Percentiles rank a stretch among this genome's conserved stretches.
Evolutionary conservation across 139 green algal genomes (phyloP).

Genomic region (Zygnema cylindricum): DNA sequence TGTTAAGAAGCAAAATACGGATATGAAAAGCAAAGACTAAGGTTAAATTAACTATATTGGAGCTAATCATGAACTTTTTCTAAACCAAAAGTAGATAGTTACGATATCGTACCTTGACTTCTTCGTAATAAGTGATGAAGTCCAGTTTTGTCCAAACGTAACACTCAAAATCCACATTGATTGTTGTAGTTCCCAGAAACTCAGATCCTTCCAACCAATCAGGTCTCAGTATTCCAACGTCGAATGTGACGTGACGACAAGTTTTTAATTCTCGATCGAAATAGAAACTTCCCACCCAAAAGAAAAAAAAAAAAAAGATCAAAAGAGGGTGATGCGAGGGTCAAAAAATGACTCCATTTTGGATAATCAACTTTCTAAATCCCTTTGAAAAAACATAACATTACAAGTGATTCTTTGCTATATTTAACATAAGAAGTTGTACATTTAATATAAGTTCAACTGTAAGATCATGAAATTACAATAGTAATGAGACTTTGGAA

Average conservation of each 20-base stretch:
- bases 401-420: too few species aligned
- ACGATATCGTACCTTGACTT: conserved; percentile 50
- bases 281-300: conserved; percentile 50
- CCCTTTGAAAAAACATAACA: too few species aligned
- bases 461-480: too few species aligned
- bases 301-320: neutral
- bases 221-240: conserved; percentile 41
- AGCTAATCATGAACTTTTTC: neutral
- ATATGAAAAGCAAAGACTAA: neutral
- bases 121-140: conserved; percentile 57
- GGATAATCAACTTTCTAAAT: neutral
- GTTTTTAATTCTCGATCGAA: conserved; percentile 27
- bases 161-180: conserved; percentile 43
- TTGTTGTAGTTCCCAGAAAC: conserved; percentile 30
- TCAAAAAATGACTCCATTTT: neutral
- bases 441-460: too few species aligned
- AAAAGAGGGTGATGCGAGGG: neutral
- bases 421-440: too few species aligned
- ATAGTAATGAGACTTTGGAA: neutral
- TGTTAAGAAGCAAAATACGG: too few species aligned
- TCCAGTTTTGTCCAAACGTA: conserved; percentile 53
- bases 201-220: conserved; percentile 37
- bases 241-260: conserved; percentile 9
- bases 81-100: conserved; percentile 3
- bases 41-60: neutral